Evolutionary conservation across 2,329 filamentous ascomycete genomes (phyloP).

Genomic region (Sporothrix humicola): DNA sequence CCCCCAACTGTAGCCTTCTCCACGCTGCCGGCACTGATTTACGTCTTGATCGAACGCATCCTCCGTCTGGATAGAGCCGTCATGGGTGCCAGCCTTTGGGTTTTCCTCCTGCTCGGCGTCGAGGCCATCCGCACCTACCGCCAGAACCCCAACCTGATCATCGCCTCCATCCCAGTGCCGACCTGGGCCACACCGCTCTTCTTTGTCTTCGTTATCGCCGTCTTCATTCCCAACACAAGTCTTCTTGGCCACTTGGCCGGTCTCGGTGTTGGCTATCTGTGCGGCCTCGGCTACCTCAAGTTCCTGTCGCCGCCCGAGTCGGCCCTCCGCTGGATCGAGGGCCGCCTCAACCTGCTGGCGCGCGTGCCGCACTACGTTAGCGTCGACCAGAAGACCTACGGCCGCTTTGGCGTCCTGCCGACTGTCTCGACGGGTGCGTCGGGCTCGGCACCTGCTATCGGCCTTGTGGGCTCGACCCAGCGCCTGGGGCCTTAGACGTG

Average conservation of each 20-base stretch:
- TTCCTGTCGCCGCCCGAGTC: constrained; percentile 89
- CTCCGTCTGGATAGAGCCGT: constrained; percentile 74
- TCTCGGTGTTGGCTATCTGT: constrained; percentile 82
- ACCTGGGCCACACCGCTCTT: constrained; percentile 92
- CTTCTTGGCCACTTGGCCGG: constrained; percentile 87
- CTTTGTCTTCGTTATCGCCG: constrained; percentile 73
- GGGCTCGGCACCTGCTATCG: constrained; percentile 57
- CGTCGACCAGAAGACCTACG: constrained; percentile 94
- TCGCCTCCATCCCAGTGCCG: constrained; percentile 71
- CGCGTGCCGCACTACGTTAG: constrained; percentile 90
- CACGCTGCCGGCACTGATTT: constrained; percentile 80
- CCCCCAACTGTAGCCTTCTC: constrained; percentile 65
- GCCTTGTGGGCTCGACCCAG: constrained; percentile 68
- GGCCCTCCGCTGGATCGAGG: constrained; percentile 85
- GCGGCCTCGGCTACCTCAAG: constrained; percentile 89
- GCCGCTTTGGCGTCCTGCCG: constrained; percentile 87
- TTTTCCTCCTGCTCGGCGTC: constrained; percentile 82
- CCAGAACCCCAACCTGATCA: constrained; percentile 76
- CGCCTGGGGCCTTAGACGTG: constrained; percentile 66
- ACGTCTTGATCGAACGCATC: constrained; percentile 78
- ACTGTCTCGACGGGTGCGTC: constrained; percentile 43
- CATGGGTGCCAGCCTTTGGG: constrained; percentile 88
- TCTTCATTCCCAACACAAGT: constrained; percentile 80
- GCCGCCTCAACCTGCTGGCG: constrained; percentile 81
- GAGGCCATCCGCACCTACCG: constrained; percentile 87